Conservation (phyloP, 1,284 basidiomycete species). For the Cutaneotrichosporon sp. region DNA sequence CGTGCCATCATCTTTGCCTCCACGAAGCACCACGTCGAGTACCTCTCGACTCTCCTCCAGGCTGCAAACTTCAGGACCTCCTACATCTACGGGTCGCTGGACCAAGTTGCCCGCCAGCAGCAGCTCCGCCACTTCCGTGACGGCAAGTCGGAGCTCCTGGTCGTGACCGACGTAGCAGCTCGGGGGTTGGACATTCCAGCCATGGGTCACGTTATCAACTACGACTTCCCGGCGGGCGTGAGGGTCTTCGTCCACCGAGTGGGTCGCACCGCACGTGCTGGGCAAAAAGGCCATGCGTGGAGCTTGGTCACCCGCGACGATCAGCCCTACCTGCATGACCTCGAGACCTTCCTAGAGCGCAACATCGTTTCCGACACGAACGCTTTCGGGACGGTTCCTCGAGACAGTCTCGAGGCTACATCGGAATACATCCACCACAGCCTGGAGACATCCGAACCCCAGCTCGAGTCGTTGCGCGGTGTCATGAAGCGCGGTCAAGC, state of each 20-base stretch:
- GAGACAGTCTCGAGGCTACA: conserved; percentile 78
- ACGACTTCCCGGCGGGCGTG: conserved; percentile 92
- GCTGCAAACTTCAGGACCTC: conserved; percentile 92
- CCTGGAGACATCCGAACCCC: conserved; percentile 65
- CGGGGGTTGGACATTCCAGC: conserved; percentile 68
- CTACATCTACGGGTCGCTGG: conserved; percentile 93
- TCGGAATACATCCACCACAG: conserved; percentile 75
- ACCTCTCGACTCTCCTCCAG: conserved; percentile 75
- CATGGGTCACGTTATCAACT: conserved; percentile 94
- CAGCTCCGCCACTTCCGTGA: conserved; percentile 92
- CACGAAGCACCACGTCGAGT: conserved; percentile 99
- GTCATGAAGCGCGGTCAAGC: conserved; percentile 88
- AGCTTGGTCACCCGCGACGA: conserved; percentile 85
- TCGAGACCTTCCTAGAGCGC: conserved; percentile 86
- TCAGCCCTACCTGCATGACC: conserved; percentile 85
- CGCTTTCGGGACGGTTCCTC: conserved; percentile 78
- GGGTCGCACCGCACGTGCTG: conserved; percentile 93
- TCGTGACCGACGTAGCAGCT: conserved; percentile 98
- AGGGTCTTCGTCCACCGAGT: conserved; percentile 96
- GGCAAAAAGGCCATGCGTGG: conserved; percentile 94
- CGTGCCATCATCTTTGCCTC: conserved; percentile 95
- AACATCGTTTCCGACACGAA: conserved; percentile 53
- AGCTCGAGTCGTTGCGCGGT: conserved; percentile 69
- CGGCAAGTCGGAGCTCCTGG: conserved; percentile 77
- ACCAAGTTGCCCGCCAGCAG: conserved; percentile 85